Evolutionary conservation across 148 eudicot genomes (phyloP).

Genomic region (Chenopodium quinoa): DNA sequence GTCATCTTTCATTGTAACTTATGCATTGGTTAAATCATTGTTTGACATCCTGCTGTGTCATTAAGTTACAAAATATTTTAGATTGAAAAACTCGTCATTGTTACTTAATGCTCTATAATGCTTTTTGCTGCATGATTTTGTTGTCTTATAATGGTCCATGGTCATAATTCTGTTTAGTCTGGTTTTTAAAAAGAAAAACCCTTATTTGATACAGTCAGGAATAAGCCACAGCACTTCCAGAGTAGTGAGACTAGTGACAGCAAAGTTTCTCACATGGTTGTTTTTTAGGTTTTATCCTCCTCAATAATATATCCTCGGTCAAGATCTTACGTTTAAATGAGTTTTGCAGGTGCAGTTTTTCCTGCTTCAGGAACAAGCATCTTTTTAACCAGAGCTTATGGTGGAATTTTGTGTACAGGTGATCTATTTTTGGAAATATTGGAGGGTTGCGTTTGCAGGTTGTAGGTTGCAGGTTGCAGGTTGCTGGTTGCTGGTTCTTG

Average conservation of each 20-base stretch:
- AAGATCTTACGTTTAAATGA: constrained; percentile 16
- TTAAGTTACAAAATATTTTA: no score
- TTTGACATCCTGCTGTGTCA: neutral
- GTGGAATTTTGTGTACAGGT: constrained; percentile 40
- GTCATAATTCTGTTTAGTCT: neutral
- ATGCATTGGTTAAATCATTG: neutral
- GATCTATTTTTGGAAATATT: constrained; percentile 11
- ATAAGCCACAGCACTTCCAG: constrained; percentile 11
- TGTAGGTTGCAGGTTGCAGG: constrained; percentile 22
- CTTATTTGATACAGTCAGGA: constrained; percentile 5
- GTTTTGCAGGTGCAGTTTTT: constrained; percentile 59
- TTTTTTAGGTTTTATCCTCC: constrained; percentile 10
- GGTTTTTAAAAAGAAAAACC: neutral
- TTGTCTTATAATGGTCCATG: neutral
- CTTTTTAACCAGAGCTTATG: constrained; percentile 23
- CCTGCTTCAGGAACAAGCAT: constrained; percentile 41
- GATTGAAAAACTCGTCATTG: neutral
- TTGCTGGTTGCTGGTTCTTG: neutral
- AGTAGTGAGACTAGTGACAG: constrained; percentile 23
- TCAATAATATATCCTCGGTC: neutral
- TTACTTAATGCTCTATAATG: neutral
- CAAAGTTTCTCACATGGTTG: constrained; percentile 10
- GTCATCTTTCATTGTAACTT: no score
- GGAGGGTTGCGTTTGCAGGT: constrained; percentile 42
- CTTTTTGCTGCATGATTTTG: neutral